Conservation (phyloP, 192 early-diverging fungal species). For the Pilobolus umbonatus region DNA sequence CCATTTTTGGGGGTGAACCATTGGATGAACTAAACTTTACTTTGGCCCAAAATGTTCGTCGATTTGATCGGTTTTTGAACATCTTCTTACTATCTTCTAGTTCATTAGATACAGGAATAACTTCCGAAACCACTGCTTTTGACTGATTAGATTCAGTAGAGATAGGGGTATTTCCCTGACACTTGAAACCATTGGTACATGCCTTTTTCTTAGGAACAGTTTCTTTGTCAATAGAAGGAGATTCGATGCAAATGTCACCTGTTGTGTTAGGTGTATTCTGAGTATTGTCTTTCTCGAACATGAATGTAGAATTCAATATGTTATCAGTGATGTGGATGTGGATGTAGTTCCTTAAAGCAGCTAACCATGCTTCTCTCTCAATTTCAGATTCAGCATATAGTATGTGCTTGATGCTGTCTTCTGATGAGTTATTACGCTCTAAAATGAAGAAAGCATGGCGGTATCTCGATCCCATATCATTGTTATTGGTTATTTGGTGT, state of each 20-base stretch:
- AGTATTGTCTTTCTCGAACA: background rate
- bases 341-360: slow-evolving; percentile 39
- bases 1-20: background rate
- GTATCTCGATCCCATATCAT: slow-evolving; percentile 10
- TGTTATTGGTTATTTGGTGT: slow-evolving; percentile 31
- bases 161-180: background rate
- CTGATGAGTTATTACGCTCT: slow-evolving; percentile 59
- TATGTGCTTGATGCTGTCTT: slow-evolving; percentile 54
- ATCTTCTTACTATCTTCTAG: slow-evolving; percentile 11
- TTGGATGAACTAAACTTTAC: slow-evolving; percentile 10
- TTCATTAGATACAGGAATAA: slow-evolving; percentile 2
- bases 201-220: background rate
- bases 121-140: slow-evolving; percentile 1
- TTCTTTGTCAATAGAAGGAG: slow-evolving; percentile 6
- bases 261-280: no score
- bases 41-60: slow-evolving; percentile 23
- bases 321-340: background rate
- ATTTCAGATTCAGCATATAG: slow-evolving; percentile 83
- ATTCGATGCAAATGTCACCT: slow-evolving; percentile 1
- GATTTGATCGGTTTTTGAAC: slow-evolving; percentile 15
- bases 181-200: slow-evolving; percentile 26
- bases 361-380: slow-evolving; percentile 91
- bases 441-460: slow-evolving; percentile 84
- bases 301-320: background rate
- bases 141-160: background rate